Conservation (phyloP, 2,329 filamentous ascomycete species). For the Sarocladiaceae sp. region DNA sequence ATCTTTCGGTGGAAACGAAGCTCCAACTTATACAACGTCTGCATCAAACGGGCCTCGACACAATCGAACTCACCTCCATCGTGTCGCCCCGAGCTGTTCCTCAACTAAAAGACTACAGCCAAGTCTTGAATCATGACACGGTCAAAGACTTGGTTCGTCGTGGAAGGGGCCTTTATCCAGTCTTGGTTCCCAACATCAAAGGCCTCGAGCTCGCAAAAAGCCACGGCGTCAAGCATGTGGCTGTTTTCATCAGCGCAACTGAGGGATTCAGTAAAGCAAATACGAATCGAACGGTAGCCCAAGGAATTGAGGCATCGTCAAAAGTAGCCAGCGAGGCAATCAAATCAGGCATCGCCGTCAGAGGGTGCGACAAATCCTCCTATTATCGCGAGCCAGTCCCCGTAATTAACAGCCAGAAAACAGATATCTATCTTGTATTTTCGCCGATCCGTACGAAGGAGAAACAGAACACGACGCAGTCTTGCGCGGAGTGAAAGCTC, state of each 20-base stretch:
- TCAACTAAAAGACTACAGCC: constrained; percentile 53
- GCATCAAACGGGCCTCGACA: constrained; percentile 47
- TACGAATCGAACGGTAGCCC: constrained; percentile 51
- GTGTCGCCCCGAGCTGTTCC: constrained; percentile 63
- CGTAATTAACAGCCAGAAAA: too few species aligned
- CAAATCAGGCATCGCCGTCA: constrained; percentile 36
- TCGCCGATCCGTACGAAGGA: constrained; percentile 44
- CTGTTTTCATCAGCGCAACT: constrained; percentile 54
- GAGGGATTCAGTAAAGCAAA: constrained; percentile 53
- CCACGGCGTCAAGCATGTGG: constrained; percentile 23
- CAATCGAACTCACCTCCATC: constrained; percentile 62
- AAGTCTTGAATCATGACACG: constrained; percentile 32
- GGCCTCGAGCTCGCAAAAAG: constrained; percentile 38
- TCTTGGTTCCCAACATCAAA: constrained; percentile 47
- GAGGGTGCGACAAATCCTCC: constrained; percentile 27
- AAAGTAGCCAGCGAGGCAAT: constrained; percentile 40
- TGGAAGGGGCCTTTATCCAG: constrained; percentile 9
- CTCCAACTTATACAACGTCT: constrained; percentile 55
- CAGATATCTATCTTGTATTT: constrained; percentile 47
- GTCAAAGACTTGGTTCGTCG: constrained; percentile 9
- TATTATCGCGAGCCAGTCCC: too few species aligned
- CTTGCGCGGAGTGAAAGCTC: constrained; percentile 29
- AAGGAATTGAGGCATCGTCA: constrained; percentile 43
- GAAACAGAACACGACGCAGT: constrained; percentile 22
- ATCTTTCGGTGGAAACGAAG: constrained; percentile 54